phyloP scores from a whole-genome alignment of 139 green algal species.

The Closterium sp. region DNA sequence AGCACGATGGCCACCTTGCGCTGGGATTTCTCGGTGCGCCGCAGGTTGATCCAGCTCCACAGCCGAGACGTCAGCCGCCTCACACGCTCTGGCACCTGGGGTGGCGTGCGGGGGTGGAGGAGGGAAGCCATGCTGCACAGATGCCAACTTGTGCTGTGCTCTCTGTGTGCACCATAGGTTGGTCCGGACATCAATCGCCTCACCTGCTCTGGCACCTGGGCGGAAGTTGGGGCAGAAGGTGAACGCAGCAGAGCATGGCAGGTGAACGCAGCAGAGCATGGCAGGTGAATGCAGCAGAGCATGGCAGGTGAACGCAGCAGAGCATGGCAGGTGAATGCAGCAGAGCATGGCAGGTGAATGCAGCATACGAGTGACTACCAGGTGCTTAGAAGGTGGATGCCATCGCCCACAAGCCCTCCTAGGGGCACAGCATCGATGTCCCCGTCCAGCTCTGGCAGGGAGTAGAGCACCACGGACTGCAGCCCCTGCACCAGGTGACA shows the following conservation, averaged over 20 bases:
- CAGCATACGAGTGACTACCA: conserved; percentile 1
- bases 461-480: conserved; percentile 93
- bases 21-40: conserved; percentile 28
- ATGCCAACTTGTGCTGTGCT: conserved; percentile 42
- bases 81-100: conserved; percentile 43
- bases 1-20: conserved; percentile 55
- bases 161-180: conserved; percentile 49
- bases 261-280: conserved; percentile 88
- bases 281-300: conserved; percentile 41
- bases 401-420: conserved; percentile 84
- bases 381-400: conserved; percentile 83
- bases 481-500: conserved; percentile 59
- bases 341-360: too few relatives aligned
- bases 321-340: conserved; percentile 57
- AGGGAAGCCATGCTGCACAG: conserved; percentile 87
- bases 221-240: background rate
- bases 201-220: conserved; percentile 41
- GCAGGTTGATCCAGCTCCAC: conserved; percentile 71
- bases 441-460: conserved; percentile 93
- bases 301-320: conserved; percentile 61
- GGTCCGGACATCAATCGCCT: conserved; percentile 65
- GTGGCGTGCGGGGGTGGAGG: conserved; percentile 46
- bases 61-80: conserved; percentile 64
- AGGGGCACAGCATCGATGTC: conserved; percentile 89
- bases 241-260: conserved; percentile 31